These are phyloP conservation scores for Penicillium canariense DNA, from an alignment of 495 filamentous ascomycete genomes.

Conservation along the genomic window DNA sequence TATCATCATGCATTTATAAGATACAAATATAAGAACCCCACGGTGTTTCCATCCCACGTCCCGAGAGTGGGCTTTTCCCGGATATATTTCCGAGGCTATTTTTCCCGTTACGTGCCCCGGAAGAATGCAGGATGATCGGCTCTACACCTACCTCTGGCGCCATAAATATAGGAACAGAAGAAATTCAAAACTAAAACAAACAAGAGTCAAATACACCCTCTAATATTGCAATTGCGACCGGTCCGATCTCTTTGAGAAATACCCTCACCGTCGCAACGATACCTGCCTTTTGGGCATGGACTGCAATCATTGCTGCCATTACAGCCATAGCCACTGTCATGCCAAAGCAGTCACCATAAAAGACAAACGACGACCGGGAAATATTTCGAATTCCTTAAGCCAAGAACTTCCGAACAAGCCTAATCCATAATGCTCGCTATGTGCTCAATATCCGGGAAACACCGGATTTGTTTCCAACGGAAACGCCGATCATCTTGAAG, in stretches of 20 bases:
- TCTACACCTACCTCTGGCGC: too few relatives aligned
- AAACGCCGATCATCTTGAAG: too few relatives aligned
- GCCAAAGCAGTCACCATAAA: neutral
- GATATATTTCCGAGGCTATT: constrained; percentile 10
- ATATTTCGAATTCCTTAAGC: neutral
- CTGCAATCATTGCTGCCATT: neutral
- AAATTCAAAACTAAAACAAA: too few relatives aligned
- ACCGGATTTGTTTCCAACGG: too few relatives aligned
- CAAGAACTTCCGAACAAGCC: too few relatives aligned
- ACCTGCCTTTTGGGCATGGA: neutral
- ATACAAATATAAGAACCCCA: neutral
- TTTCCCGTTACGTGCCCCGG: constrained; percentile 3
- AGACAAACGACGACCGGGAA: neutral
- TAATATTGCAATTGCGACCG: too few relatives aligned
- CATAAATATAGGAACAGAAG: too few relatives aligned
- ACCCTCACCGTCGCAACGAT: neutral
- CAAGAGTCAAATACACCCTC: too few relatives aligned
- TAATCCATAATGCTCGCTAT: too few relatives aligned
- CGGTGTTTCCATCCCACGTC: constrained; percentile 6
- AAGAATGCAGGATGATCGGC: neutral
- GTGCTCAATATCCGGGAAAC: too few relatives aligned
- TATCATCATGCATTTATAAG: constrained; percentile 6
- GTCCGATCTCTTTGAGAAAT: neutral
- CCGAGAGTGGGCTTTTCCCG: neutral
- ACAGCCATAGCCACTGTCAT: neutral